Evolutionary conservation across 2,329 filamentous ascomycete genomes (phyloP).

Genomic region (Penicillium paneum): DNA sequence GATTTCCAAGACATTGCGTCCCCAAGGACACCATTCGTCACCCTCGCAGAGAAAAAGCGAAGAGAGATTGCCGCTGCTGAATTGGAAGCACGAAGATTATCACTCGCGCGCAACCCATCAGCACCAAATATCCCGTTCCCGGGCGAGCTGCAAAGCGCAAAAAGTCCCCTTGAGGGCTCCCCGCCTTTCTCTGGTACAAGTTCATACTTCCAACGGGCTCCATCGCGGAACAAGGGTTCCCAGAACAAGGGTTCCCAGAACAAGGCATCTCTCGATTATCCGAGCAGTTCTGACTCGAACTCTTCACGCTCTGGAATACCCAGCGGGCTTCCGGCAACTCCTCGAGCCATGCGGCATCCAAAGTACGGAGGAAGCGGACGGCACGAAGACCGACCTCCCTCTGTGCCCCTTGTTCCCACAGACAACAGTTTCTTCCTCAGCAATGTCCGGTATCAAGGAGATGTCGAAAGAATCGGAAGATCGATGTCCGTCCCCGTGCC

Average conservation of each 20-base stretch:
- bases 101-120: conserved; percentile 74
- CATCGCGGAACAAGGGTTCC: conserved; percentile 31
- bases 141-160: conserved; percentile 46
- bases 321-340: conserved; percentile 83
- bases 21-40: conserved; percentile 23
- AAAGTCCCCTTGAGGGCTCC: conserved; percentile 46
- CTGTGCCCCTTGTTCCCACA: conserved; percentile 54
- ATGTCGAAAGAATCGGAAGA: conserved; percentile 35
- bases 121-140: conserved; percentile 79
- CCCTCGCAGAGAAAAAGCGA: conserved; percentile 63
- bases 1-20: conserved; percentile 24
- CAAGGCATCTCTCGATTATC: conserved; percentile 40
- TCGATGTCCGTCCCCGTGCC: conserved; percentile 41
- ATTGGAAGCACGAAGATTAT: conserved; percentile 82
- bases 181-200: conserved; percentile 34
- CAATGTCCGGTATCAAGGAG: conserved; percentile 38
- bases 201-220: conserved; percentile 33
- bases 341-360: conserved; percentile 81
- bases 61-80: conserved; percentile 77
- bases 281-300: conserved; percentile 40
- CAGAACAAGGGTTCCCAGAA: conserved; percentile 37
- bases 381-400: conserved; percentile 49
- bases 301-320: conserved; percentile 48
- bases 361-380: conserved; percentile 54
- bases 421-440: conserved; percentile 43